phyloP scores from a whole-genome alignment of 176 grass and related monocot species.

The Triticum timopheevii region DNA sequence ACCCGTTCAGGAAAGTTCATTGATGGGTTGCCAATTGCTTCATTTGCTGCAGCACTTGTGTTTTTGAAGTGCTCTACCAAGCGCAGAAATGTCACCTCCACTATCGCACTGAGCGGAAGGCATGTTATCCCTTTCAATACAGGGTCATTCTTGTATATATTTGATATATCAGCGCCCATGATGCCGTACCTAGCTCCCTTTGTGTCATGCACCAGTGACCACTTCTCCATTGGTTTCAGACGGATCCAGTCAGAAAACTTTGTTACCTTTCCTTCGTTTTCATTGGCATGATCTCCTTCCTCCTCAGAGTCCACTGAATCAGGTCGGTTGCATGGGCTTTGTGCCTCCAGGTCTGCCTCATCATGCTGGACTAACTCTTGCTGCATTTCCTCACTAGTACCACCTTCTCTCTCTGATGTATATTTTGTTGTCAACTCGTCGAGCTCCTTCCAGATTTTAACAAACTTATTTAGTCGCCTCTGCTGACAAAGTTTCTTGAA shows the following conservation, averaged over 20 bases:
- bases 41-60: slow-evolving; percentile 6
- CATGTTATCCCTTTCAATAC: slow-evolving; percentile 29
- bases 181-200: slow-evolving; percentile 16
- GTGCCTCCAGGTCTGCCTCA: no score
- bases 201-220: slow-evolving; percentile 27
- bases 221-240: slow-evolving; percentile 26
- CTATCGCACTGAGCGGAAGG: slow-evolving; percentile 22
- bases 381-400: no score
- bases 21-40: slow-evolving; percentile 21
- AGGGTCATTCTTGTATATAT: slow-evolving; percentile 5
- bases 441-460: slow-evolving; percentile 28
- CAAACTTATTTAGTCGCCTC: slow-evolving; percentile 16
- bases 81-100: slow-evolving; percentile 9
- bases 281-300: background rate
- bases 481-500: slow-evolving; percentile 35
- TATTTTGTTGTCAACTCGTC: slow-evolving; percentile 24
- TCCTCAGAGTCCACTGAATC: background rate
- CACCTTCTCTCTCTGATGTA: background rate
- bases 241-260: slow-evolving; percentile 16
- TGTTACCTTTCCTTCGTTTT: background rate
- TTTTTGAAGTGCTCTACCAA: slow-evolving; percentile 7
- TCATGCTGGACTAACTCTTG: no score
- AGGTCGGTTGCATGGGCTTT: background rate
- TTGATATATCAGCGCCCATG: slow-evolving; percentile 7
- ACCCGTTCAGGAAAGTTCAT: slow-evolving; percentile 15